phyloP scores from a whole-genome alignment of 257 asterid genomes.

The Apocynum venetum region DNA sequence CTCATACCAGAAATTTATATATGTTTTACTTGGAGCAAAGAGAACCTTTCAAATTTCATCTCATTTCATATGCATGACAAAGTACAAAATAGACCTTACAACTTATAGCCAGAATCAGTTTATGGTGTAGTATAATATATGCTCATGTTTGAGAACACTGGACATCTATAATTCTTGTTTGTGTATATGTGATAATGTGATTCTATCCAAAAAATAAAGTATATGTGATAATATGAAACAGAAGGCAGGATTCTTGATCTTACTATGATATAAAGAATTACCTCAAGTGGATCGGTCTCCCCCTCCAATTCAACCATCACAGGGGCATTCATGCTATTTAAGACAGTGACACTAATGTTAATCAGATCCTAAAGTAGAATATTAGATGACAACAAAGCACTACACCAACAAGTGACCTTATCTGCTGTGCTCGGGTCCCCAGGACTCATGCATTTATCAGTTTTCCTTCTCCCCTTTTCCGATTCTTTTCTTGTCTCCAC shows the following conservation, averaged over 20 bases:
- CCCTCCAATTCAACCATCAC: constrained; percentile 98
- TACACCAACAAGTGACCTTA: constrained; percentile 40
- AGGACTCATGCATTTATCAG: constrained; percentile 76
- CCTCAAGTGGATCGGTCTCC: constrained; percentile 88
- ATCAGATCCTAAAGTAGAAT: background rate
- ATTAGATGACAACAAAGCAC: background rate
- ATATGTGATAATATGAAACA: background rate
- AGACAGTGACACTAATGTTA: background rate
- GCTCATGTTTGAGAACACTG: background rate
- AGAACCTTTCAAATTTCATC: background rate
- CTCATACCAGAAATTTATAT: background rate
- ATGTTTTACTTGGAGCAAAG: background rate
- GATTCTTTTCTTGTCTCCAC: background rate
- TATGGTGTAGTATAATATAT: background rate
- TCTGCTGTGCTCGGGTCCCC: constrained; percentile 89
- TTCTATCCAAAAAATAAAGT: too few species aligned
- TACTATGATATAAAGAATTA: constrained; percentile 10
- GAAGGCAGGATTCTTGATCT: background rate
- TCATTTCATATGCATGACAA: too few species aligned
- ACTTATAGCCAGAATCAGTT: background rate
- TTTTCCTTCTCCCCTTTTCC: constrained; percentile 28
- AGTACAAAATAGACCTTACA: background rate
- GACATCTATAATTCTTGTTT: background rate
- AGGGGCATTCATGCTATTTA: constrained; percentile 84
- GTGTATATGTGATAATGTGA: too few species aligned